A percentile compares a stretch with the other conserved stretches of the same genome.
phyloP scores from a whole-genome alignment of 2,329 filamentous ascomycete genomes.

The Monosporascus sp. region DNA sequence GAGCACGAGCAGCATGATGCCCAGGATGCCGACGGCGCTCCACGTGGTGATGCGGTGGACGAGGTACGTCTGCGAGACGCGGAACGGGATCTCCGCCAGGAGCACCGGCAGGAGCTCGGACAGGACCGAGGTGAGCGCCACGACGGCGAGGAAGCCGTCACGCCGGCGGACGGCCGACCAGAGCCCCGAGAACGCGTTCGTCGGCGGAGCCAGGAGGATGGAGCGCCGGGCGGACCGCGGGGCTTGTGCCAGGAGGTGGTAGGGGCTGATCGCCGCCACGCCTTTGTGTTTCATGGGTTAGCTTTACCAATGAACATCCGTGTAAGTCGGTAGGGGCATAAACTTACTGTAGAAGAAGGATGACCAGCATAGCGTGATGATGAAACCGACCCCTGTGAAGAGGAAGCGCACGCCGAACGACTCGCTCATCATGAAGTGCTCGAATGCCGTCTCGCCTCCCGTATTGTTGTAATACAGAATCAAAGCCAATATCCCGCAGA shows the following conservation, averaged over 20 bases:
- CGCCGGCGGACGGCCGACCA: slow-evolving; percentile 28
- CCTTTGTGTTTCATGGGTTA: slow-evolving; percentile 16
- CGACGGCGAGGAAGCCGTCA: slow-evolving; percentile 27
- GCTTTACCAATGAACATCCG: not conserved
- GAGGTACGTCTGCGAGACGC: slow-evolving; percentile 28
- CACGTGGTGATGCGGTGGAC: slow-evolving; percentile 28
- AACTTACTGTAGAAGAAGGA: slow-evolving; percentile 31
- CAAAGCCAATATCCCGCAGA: slow-evolving; percentile 25
- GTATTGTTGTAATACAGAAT: slow-evolving; percentile 34
- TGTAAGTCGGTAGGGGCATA: too few species aligned
- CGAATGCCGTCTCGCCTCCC: slow-evolving; percentile 30
- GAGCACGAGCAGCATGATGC: slow-evolving; percentile 31
- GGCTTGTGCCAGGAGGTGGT: slow-evolving; percentile 25
- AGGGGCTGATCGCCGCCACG: slow-evolving; percentile 32
- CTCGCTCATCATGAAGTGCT: slow-evolving; percentile 36
- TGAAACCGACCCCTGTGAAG: slow-evolving; percentile 34
- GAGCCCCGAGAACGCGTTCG: slow-evolving; percentile 28
- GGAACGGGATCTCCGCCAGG: slow-evolving; percentile 34
- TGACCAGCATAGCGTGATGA: slow-evolving; percentile 33
- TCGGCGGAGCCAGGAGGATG: slow-evolving; percentile 28
- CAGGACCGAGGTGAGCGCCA: slow-evolving; percentile 28
- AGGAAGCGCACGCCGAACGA: slow-evolving; percentile 35
- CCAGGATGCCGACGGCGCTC: slow-evolving; percentile 27
- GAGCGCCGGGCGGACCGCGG: slow-evolving; percentile 24
- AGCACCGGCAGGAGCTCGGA: slow-evolving; percentile 34